Conservation (phyloP, 1,139 yeast genomes). For the Debaryomyces nepalensis region DNA sequence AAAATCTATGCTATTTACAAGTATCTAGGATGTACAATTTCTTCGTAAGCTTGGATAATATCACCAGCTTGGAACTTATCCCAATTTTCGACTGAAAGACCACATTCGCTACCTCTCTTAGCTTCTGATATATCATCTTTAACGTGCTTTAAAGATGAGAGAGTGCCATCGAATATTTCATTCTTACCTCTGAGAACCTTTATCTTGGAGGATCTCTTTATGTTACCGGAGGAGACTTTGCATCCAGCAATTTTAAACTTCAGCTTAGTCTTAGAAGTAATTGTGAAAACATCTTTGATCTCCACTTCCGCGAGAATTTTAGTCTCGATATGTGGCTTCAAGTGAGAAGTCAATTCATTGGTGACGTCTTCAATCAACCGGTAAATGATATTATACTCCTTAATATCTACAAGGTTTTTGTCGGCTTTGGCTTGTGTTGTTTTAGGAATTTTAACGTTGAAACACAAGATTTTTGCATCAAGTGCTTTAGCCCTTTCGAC, state of each 20-base stretch:
- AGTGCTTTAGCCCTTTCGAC: slow-evolving; percentile 80
- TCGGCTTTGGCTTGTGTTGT: slow-evolving; percentile 66
- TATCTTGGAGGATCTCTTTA: slow-evolving; percentile 63
- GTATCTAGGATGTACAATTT: slow-evolving; percentile 67
- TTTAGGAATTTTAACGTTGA: slow-evolving; percentile 74
- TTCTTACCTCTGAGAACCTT: slow-evolving; percentile 64
- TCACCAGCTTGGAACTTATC: slow-evolving; percentile 78
- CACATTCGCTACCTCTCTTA: slow-evolving; percentile 89
- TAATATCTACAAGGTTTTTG: slow-evolving; percentile 59
- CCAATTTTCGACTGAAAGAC: slow-evolving; percentile 75
- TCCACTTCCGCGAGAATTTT: slow-evolving; percentile 72
- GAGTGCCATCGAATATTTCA: slow-evolving; percentile 65
- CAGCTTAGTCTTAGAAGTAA: slow-evolving; percentile 55
- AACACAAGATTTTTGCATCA: slow-evolving; percentile 73
- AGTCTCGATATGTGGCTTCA: slow-evolving; percentile 71
- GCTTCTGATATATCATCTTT: slow-evolving; percentile 82
- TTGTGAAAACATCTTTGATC: slow-evolving; percentile 72
- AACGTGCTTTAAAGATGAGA: slow-evolving; percentile 78
- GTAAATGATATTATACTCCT: slow-evolving; percentile 80
- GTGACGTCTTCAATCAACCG: slow-evolving; percentile 86
- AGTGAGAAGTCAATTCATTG: slow-evolving; percentile 58
- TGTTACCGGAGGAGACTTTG: slow-evolving; percentile 71
- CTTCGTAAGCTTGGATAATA: slow-evolving; percentile 73
- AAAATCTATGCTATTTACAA: slow-evolving; percentile 40
- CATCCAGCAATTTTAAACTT: slow-evolving; percentile 82